These are phyloP conservation scores for Arthrobotrys iridis DNA, from an alignment of 2,329 filamentous ascomycete genomes.

Conservation along the genomic window DNA sequence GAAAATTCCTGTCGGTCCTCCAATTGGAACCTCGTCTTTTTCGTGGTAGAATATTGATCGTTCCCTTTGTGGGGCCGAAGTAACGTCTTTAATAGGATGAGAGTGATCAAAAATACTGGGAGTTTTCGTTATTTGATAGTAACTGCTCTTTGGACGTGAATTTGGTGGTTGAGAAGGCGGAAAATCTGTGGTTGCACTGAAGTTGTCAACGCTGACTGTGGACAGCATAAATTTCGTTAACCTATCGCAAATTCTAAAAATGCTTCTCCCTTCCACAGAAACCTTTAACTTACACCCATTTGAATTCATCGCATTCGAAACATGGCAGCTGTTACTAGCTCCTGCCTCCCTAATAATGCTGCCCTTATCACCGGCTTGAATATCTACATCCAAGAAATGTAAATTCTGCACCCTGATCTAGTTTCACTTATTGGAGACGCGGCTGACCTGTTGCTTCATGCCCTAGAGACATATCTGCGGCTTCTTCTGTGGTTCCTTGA, in stretches of 20 bases:
- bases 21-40: not conserved
- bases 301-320: not conserved
- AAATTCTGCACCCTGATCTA: not conserved
- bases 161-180: not conserved
- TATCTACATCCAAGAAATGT: not conserved
- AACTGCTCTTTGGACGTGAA: not conserved
- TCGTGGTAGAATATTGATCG: conserved; percentile 11
- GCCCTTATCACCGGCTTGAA: not conserved
- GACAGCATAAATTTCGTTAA: not conserved
- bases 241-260: no score
- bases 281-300: not conserved
- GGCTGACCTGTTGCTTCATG: not conserved
- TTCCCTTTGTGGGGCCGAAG: not conserved
- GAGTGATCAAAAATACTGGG: no score
- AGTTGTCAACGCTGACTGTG: not conserved
- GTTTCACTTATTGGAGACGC: not conserved
- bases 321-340: no score
- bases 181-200: not conserved
- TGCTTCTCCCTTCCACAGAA: not conserved
- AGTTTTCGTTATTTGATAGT: not conserved
- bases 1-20: conserved; percentile 23
- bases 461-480: no score
- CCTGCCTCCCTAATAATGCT: not conserved
- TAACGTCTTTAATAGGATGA: conserved; percentile 18
- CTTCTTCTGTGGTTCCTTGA: no score